These are phyloP conservation scores for Arabidopsis thaliana DNA, from an alignment of 345 rosid genomes.

Conservation along the genomic window DNA sequence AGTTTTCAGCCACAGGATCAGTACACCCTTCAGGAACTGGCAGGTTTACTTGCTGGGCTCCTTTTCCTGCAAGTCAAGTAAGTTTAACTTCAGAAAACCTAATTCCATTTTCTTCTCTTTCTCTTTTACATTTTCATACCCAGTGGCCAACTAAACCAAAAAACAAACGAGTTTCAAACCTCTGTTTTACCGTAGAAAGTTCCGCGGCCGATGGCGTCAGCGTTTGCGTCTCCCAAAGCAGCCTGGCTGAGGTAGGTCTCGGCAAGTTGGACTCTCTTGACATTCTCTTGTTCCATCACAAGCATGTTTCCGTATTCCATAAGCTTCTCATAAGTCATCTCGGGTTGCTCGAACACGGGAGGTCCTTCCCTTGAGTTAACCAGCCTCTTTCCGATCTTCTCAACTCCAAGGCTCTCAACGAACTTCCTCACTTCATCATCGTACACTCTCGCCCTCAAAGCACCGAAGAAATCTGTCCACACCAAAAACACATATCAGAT, in stretches of 20 bases:
- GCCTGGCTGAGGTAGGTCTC: slow-evolving; percentile 84
- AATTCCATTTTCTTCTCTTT: background rate
- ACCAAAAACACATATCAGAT: background rate
- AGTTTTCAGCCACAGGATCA: slow-evolving; percentile 68
- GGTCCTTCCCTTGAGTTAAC: slow-evolving; percentile 92
- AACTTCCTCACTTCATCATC: slow-evolving; percentile 98
- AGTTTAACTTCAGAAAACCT: slow-evolving; percentile 21
- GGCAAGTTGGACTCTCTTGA: slow-evolving; percentile 96
- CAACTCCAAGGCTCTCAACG: slow-evolving; percentile 66
- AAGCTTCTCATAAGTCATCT: slow-evolving; percentile 75
- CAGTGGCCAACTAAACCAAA: slow-evolving; percentile 5
- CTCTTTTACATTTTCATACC: background rate
- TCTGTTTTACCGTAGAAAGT: slow-evolving; percentile 70
- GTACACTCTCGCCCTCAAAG: slow-evolving; percentile 92
- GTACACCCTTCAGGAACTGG: slow-evolving; percentile 93
- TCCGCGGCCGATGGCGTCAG: slow-evolving; percentile 69
- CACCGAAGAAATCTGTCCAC: slow-evolving; percentile 23
- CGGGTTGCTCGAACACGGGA: slow-evolving; percentile 80
- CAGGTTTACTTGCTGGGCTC: slow-evolving; percentile 74
- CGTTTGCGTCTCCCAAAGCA: slow-evolving; percentile 89
- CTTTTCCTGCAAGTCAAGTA: slow-evolving; percentile 63
- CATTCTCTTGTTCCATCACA: slow-evolving; percentile 89
- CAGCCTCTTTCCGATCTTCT: slow-evolving; percentile 68
- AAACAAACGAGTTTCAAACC: slow-evolving; percentile 35
- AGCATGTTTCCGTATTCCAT: slow-evolving; percentile 86